These are phyloP conservation scores for Capsella rubella DNA, from an alignment of 441 rosid species.

Conservation along the genomic window DNA sequence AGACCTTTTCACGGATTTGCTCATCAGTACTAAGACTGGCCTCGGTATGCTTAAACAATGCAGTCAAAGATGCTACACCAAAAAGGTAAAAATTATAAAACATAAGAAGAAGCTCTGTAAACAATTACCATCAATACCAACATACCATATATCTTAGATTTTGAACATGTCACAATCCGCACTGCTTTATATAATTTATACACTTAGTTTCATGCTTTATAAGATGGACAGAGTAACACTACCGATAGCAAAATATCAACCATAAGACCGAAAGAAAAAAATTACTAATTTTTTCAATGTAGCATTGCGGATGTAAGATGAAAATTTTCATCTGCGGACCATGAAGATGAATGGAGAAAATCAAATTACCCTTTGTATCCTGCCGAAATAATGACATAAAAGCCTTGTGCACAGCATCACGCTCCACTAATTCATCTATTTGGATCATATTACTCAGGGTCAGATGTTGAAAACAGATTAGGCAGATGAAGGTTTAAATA, in stretches of 20 bases:
- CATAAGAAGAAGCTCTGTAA: background rate
- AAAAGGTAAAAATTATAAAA: conserved; percentile 18
- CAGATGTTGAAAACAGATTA: conserved; percentile 8
- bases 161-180: background rate
- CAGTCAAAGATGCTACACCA: conserved; percentile 77
- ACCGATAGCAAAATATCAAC: conserved; percentile 5
- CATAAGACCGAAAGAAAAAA: background rate
- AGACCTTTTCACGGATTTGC: conserved; percentile 79
- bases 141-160: background rate
- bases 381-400: conserved; percentile 92
- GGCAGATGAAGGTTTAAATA: background rate
- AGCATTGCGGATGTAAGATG: background rate
- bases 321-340: conserved; percentile 9
- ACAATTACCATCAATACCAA: conserved; percentile 17
- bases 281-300: background rate
- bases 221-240: background rate
- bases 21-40: conserved; percentile 73
- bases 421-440: conserved; percentile 86
- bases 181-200: background rate
- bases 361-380: conserved; percentile 83
- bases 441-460: conserved; percentile 29
- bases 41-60: conserved; percentile 81
- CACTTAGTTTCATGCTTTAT: background rate
- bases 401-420: conserved; percentile 97
- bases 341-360: conserved; percentile 9